Conservation (phyloP, 805 yeast species). For the Lachancea thermotolerans region DNA sequence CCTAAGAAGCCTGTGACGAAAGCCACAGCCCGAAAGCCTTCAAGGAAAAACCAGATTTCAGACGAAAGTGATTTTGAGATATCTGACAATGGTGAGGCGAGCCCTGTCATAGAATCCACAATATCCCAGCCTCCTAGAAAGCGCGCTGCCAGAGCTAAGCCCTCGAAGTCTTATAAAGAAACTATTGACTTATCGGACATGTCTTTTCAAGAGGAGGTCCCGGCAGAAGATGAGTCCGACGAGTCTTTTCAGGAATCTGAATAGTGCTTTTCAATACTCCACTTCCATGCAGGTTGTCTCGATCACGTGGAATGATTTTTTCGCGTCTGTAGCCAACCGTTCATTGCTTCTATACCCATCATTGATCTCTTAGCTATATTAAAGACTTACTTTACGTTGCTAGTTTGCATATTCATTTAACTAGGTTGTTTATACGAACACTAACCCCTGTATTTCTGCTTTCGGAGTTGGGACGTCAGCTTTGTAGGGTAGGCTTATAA, state of each 20-base stretch:
- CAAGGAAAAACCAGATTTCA: neutral
- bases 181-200: conserved; percentile 24
- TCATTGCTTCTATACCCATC: no score
- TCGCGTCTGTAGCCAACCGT: no score
- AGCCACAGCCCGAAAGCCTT: neutral
- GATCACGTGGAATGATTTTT: no score
- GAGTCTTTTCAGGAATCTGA: conserved; percentile 11
- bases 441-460: no score
- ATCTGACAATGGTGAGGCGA: neutral
- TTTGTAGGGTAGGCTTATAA: neutral
- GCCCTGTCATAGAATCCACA: neutral
- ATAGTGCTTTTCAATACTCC: neutral
- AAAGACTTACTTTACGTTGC: no score
- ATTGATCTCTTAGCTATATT: no score
- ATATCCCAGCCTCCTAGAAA: conserved; percentile 4
- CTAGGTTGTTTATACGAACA: no score
- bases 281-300: neutral
- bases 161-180: conserved; percentile 16
- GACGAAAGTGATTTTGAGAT: conserved; percentile 21
- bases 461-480: no score
- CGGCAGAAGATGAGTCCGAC: conserved; percentile 17
- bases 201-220: conserved; percentile 22
- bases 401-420: no score
- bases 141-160: conserved; percentile 16
- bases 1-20: neutral